Percentiles rank a stretch among this genome's conserved stretches.
phyloP scores from a whole-genome alignment of 805 yeast species.

The Suhomyces sp. region DNA sequence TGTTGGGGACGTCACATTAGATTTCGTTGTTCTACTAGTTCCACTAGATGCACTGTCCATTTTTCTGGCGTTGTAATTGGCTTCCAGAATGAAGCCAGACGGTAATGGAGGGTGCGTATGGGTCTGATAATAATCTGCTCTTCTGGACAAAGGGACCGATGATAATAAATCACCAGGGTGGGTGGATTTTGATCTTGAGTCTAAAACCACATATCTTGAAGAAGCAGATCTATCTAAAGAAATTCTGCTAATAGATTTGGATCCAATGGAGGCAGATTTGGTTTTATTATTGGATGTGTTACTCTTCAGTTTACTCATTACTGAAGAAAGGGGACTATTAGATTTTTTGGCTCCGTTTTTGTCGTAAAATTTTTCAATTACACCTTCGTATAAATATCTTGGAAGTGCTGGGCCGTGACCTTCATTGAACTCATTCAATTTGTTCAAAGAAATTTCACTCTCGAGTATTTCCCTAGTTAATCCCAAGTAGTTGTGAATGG shows the following conservation, averaged over 20 bases:
- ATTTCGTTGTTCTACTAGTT: too few species aligned
- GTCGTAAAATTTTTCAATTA: constrained; percentile 41
- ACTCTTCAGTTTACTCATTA: not conserved
- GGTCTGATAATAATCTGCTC: constrained; percentile 26
- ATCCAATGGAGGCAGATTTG: not conserved
- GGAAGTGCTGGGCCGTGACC: constrained; percentile 46
- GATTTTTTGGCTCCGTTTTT: constrained; percentile 2
- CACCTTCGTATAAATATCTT: constrained; percentile 57
- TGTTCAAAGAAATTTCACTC: constrained; percentile 69
- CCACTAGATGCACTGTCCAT: too few species aligned
- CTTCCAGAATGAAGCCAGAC: constrained; percentile 7
- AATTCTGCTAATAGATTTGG: not conserved
- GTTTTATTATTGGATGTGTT: not conserved
- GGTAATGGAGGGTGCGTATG: constrained; percentile 11
- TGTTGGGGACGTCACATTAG: constrained; percentile 1
- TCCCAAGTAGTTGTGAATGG: constrained; percentile 85
- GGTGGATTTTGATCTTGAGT: constrained; percentile 50
- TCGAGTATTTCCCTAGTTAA: constrained; percentile 77
- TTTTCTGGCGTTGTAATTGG: constrained; percentile 4
- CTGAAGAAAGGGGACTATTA: not conserved
- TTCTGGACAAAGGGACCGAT: constrained; percentile 67
- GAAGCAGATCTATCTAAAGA: constrained; percentile 12
- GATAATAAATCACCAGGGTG: constrained; percentile 88
- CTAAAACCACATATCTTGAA: constrained; percentile 45
- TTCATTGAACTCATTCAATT: constrained; percentile 25